Evolutionary conservation across 129 eudicot species (phyloP).

Genomic region (Flaveria sonorensis): DNA sequence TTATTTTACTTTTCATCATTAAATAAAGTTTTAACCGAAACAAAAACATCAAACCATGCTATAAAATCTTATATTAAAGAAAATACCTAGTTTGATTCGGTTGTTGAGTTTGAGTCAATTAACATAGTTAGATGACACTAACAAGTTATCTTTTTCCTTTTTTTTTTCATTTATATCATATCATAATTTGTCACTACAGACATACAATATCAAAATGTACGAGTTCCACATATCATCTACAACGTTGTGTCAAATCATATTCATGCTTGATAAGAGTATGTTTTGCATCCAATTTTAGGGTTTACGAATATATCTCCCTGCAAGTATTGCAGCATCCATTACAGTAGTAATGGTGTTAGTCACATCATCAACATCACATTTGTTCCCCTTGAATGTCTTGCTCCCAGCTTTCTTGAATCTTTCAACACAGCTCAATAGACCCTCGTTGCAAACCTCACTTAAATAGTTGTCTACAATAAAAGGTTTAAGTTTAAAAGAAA

Average conservation of each 20-base stretch:
- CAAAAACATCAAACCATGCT: too few species aligned
- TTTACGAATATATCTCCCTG: slow-evolving; percentile 60
- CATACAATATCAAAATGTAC: slow-evolving; percentile 11
- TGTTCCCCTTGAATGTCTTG: slow-evolving; percentile 67
- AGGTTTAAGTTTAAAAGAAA: neutral
- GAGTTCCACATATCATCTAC: neutral
- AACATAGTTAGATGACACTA: too few species aligned
- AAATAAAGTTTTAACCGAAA: too few species aligned
- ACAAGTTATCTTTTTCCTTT: too few species aligned
- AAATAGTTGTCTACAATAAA: slow-evolving; percentile 62
- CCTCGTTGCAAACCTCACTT: slow-evolving; percentile 63
- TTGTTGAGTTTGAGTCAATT: too few species aligned
- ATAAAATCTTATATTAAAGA: too few species aligned
- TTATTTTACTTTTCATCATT: too few species aligned
- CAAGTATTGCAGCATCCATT: slow-evolving; percentile 79
- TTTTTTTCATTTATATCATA: too few species aligned
- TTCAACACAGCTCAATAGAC: slow-evolving; percentile 53
- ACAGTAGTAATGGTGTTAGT: slow-evolving; percentile 49
- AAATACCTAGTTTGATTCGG: too few species aligned
- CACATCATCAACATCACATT: slow-evolving; percentile 67
- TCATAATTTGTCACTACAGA: too few species aligned
- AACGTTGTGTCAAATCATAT: neutral
- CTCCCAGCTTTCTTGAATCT: slow-evolving; percentile 52
- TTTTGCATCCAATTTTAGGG: slow-evolving; percentile 35
- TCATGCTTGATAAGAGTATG: neutral